Base-by-base conservation (phyloP, 805 yeast genomes). In the Hanseniaspora guilliermondii region DNA sequence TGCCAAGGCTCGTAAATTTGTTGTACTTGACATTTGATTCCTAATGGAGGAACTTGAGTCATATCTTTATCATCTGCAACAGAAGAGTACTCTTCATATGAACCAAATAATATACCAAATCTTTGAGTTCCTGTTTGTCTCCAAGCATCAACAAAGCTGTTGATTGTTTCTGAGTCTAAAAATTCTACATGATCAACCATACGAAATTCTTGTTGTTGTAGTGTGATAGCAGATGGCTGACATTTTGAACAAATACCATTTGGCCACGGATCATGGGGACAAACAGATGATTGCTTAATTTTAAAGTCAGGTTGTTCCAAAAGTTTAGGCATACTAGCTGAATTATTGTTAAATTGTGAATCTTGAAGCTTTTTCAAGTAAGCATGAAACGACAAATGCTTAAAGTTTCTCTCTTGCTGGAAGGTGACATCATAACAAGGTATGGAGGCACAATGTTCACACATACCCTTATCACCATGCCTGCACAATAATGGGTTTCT, bases 111-210 rank as follows among this genome's bases (percentile, higher is more conserved):
- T 56, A 83, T 74, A 0, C 96, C 98, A 55, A 84, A 74, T 62
- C 98, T 77, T 69, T 93, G 99, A 21, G 78, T 71, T 2, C 96
- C 97, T 0, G 94, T 77, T 52, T 73, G 71, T 68, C 99, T 81
- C 99, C 99, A 93, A 22, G 85, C 72, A 60, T 93, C 94, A 55
- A 93, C 87, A 67, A 93, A 93, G 37, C 76, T 73, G 66, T 93
- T 87, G 53, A 93, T 78, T 25, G 88, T 76, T 12, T 74, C 72
- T 52, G 88, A 79, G 56, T 79, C 79, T 24, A 87, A 80, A 66
- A 89, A 86, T 66, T 93, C 98, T 32, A 93, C 93, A 69, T 93
- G 97, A 66, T 93, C 99, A 30, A 94, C 96, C 95, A 93, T 87
- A 61, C 99, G 77, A 67, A 86, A 93, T 36, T 75, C 72, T 66